Base-by-base conservation (phyloP, 2,329 filamentous ascomycete species). In the Cladosporium sp. region DNA sequence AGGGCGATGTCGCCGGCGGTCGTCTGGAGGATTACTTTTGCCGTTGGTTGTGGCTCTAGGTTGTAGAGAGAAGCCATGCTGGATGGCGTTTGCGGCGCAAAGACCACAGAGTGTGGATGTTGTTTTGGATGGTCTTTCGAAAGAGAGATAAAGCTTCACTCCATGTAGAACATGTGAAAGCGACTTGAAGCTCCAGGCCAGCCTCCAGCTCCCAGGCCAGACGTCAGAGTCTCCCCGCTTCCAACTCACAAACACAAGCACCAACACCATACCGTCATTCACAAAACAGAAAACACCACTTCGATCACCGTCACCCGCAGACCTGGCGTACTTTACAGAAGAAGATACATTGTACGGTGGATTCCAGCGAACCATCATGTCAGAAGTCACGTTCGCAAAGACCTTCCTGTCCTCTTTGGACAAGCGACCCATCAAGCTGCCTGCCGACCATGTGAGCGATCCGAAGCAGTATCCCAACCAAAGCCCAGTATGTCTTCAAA, bases 31-130 rank as follows among this genome's bases (percentile, higher is more conserved):
- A 96, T 84, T 51, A 88, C 89, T 58, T 93, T 96, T 18, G 88
- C 93, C 52, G 92, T 96, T 40, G 93, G 89, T 65, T 92, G 89
- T 47, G 93, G 92, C 71, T 96, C 92, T 64, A 95, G 88, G 62
- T 95, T 95, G 72, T 97, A 97, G 52, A 91, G 85, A 39, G 88
- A 78, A 51, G 89, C 92, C 92, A 97, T 96, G 43, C 38, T 65
- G 47, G 39, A 27, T 38, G 8, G 37, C 15, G 4, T 27, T 27
- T 9, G 5, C 22, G n/a, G 32, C 27, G 37, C n/a, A 38, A n/a
- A 7, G 27, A 32, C 18, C n/a, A 7, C 22, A 13, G 18, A 43
- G 22, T 18, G 50, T 36, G 32, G 11, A n/a, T n/a, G 13, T 36
- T n/a, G n/a, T n/a, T n/a, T n/a, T n/a, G 32, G 15, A 4, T 27